phyloP scores from a whole-genome alignment of 2,329 filamentous ascomycete species.

The Incumbomyces lentus region DNA sequence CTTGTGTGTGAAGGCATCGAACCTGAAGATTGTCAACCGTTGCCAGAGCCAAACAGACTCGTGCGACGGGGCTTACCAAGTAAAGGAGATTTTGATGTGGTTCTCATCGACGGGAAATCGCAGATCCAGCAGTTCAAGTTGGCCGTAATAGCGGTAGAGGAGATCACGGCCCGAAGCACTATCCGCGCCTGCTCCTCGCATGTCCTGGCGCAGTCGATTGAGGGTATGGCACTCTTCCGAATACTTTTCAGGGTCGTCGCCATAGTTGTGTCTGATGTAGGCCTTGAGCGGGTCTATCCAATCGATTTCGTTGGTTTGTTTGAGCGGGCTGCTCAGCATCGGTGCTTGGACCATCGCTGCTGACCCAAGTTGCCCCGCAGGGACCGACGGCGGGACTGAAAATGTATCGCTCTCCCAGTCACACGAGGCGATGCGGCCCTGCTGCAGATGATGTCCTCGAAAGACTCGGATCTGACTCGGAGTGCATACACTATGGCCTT shows the following conservation, averaged over 20 bases:
- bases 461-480: too few relatives aligned
- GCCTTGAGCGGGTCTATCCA: constrained; percentile 86
- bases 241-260: constrained; percentile 93
- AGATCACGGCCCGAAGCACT: constrained; percentile 88
- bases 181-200: constrained; percentile 94
- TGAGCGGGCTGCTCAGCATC: constrained; percentile 91
- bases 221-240: constrained; percentile 88
- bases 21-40: constrained; percentile 49
- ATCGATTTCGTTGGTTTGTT: constrained; percentile 93
- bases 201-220: constrained; percentile 92
- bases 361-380: not conserved
- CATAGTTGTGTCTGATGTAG: constrained; percentile 89
- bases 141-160: constrained; percentile 93
- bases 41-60: not conserved
- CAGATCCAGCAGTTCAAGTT: constrained; percentile 86
- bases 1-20: constrained; percentile 98
- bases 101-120: constrained; percentile 96
- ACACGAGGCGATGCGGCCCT: too few relatives aligned
- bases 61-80: constrained; percentile 56
- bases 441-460: too few relatives aligned
- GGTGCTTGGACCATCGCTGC: constrained; percentile 67
- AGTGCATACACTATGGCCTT: too few relatives aligned
- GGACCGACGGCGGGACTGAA: too few relatives aligned
- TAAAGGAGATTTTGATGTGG: constrained; percentile 98
- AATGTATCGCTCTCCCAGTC: too few relatives aligned